Percentiles rank a stretch among this genome's conserved stretches.
Conservation (phyloP, 306 rosid genomes). For the Styphnolobium japonicum region DNA sequence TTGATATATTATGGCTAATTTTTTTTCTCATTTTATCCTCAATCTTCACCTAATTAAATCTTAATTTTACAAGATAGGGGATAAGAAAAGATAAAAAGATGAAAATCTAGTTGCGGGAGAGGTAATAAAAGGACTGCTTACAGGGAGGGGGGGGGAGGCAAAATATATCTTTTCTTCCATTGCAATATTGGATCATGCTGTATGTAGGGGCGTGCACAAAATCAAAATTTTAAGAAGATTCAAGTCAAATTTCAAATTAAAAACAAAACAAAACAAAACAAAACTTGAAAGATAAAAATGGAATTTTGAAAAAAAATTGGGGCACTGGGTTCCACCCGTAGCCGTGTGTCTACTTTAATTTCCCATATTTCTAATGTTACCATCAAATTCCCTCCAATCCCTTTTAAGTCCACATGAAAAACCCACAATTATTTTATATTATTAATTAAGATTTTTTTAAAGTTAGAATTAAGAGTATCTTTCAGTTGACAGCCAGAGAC, state of each 20-base stretch:
- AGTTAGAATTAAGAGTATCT: too few relatives aligned
- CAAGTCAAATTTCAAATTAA: too few relatives aligned
- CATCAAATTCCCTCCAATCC: background rate
- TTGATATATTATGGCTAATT: background rate
- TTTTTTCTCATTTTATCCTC: background rate
- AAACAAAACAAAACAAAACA: too few relatives aligned
- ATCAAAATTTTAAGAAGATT: too few relatives aligned
- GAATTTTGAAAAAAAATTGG: too few relatives aligned
- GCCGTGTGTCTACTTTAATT: background rate
- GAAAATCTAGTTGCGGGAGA: background rate
- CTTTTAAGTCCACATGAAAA: background rate
- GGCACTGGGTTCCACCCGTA: too few relatives aligned
- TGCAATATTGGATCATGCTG: background rate
- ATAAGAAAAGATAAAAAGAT: background rate
- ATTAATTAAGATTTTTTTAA: too few relatives aligned
- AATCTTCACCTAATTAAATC: background rate
- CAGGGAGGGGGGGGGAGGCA: too few relatives aligned
- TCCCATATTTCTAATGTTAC: background rate
- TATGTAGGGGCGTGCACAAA: too few relatives aligned
- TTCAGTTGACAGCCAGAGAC: too few relatives aligned
- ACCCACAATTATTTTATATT: constrained; percentile 18
- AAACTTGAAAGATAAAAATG: too few relatives aligned
- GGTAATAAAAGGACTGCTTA: background rate
- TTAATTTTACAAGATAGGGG: background rate
- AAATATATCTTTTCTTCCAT: background rate